Conservation (phyloP, 371 early-diverging fungal genomes). For the Paraphysoderma sedebokerense region DNA sequence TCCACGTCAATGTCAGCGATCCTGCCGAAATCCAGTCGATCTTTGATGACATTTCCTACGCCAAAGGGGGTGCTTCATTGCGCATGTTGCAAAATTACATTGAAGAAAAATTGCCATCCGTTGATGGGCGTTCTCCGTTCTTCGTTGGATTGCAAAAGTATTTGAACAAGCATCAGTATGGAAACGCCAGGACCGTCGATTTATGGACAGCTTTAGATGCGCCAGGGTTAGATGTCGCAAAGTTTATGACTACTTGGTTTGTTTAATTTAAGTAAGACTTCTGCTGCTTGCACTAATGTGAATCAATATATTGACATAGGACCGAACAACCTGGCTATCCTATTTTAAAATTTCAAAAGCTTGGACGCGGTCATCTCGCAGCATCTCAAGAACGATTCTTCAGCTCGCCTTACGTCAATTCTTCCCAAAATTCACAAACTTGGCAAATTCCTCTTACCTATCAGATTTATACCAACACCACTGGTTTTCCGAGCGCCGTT, state of each 20-base stretch:
- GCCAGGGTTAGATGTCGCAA: not conserved
- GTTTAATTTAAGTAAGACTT: no score
- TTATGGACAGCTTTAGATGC: slow-evolving; percentile 55
- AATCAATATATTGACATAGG: no score
- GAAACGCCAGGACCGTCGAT: slow-evolving; percentile 69
- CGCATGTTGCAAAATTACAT: slow-evolving; percentile 77
- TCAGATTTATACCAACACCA: not conserved
- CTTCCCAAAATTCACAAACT: not conserved
- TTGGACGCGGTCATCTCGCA: not conserved
- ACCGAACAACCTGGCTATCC: not conserved
- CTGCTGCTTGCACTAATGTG: no score
- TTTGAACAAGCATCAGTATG: slow-evolving; percentile 55
- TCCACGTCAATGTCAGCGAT: slow-evolving; percentile 71
- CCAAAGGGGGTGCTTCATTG: slow-evolving; percentile 72
- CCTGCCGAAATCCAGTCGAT: slow-evolving; percentile 64
- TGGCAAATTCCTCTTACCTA: not conserved
- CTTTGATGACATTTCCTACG: slow-evolving; percentile 70
- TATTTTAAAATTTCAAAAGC: not conserved
- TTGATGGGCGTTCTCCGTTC: no score
- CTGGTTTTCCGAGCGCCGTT: not conserved
- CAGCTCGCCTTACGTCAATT: not conserved
- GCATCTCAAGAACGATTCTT: not conserved
- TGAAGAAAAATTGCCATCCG: slow-evolving; percentile 30
- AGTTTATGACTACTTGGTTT: not conserved
- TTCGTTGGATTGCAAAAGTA: slow-evolving; percentile 63